Base-by-base conservation (phyloP, 2,329 filamentous ascomycete species). In the Tolypocladium ovalisporum region DNA sequence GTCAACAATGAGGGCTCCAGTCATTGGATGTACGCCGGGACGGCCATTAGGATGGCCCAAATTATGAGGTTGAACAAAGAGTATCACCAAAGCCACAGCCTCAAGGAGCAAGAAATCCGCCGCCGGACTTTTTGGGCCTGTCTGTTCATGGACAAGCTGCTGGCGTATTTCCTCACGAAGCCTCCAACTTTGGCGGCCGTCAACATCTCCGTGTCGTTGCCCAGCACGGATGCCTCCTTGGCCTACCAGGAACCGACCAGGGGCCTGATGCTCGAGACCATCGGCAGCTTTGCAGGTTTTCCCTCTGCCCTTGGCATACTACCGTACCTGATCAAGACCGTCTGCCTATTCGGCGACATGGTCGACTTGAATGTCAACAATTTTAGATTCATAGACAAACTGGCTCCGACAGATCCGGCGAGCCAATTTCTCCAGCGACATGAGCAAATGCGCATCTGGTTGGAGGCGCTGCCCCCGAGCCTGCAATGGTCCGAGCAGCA, bases 71-170 rank as follows among this genome's bases (percentile, higher is more conserved):
- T 66, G 12, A 65, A 65, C 57, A 62, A 63, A 40, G 62, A 65
- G 17, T 64, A 60, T 27, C 63, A 65, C 49, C 61, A 64, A 39
- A 57, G 49, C 13, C 63, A 65, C 54, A 57, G 54, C 39, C 52
- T 61, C 19, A 56, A 55, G 29, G 60, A 64, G 19, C 63, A 64
- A 44, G 66, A 65, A 35, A 63, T 67, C 3, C 62, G 65, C 4
- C 56, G 64, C 13, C 63, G 65, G 8, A 67, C 66, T 19, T 66
- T 65, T 52, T 67, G 66, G 65, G 64, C 64, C 24, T 67, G 64
- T 19, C 60, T 66, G 22, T 37, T 58, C 36, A 58, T 58, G 44
- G 57, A 58, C 54, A 56, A 54, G 17, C 37, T 58, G 36, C 47
- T 58, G 39, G 54, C 57, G 3, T 56, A 42, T 24, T 56, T 37